A percentile compares a stretch with the other conserved stretches of the same genome.
phyloP scores from a whole-genome alignment of 2,329 filamentous ascomycete species.

The Periglandula ipomoeae region DNA sequence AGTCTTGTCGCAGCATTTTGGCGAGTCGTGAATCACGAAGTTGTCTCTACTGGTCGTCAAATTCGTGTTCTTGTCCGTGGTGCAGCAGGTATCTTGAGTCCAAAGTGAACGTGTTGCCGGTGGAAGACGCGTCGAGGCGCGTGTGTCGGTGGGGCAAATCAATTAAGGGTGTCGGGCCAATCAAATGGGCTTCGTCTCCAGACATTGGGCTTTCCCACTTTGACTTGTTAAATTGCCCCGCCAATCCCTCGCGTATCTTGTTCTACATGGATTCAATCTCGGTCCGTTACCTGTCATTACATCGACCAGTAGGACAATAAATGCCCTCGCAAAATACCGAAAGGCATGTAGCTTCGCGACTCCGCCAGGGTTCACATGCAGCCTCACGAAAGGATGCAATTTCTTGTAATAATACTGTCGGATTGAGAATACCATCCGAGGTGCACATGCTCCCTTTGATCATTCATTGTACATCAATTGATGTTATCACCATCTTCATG shows the following conservation, averaged over 20 bases:
- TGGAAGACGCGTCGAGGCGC: slow-evolving; percentile 26
- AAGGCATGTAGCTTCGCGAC: neutral
- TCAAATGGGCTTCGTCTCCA: neutral
- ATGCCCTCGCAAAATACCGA: neutral
- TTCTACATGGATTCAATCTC: neutral
- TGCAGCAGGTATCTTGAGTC: neutral
- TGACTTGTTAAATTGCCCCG: no score
- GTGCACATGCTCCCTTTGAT: neutral
- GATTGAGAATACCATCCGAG: neutral
- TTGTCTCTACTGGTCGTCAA: neutral
- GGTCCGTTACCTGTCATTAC: neutral
- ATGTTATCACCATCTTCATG: no score
- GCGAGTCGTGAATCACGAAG: neutral
- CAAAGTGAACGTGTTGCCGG: slow-evolving; percentile 5
- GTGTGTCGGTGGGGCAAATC: slow-evolving; percentile 15
- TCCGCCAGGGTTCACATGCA: neutral
- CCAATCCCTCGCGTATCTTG: neutral
- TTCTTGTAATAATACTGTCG: neutral
- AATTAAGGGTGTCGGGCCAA: slow-evolving; percentile 13
- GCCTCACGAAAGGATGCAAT: neutral
- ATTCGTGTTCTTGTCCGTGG: neutral
- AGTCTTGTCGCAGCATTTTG: slow-evolving; percentile 41
- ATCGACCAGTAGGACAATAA: neutral
- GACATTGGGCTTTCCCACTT: neutral
- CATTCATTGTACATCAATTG: no score